A percentile compares a stretch with the other conserved stretches of the same genome.
phyloP scores from a whole-genome alignment of 352 stramenopile genomes.

The Lagenidium giganteum region DNA sequence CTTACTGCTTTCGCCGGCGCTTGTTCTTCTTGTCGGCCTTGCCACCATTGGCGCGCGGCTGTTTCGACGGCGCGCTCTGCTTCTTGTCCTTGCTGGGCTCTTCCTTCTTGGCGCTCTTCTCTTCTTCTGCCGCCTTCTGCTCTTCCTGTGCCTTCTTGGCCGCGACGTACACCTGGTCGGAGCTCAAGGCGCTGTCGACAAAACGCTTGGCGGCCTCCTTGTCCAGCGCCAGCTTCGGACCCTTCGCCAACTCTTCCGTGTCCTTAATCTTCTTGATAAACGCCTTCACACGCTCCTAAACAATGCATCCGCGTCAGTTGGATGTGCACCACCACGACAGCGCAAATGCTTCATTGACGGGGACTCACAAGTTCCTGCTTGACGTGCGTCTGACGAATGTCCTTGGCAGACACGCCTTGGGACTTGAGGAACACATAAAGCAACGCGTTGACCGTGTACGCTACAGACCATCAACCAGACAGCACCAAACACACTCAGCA shows the following conservation, averaged over 20 bases:
- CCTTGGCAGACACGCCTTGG: constrained; percentile 64
- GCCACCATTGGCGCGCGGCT: neutral
- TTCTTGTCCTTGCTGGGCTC: constrained; percentile 35
- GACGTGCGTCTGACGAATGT: constrained; percentile 71
- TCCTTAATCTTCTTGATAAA: constrained; percentile 83
- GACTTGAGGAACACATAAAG: constrained; percentile 77
- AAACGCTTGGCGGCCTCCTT: constrained; percentile 62
- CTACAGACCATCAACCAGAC: constrained; percentile 19
- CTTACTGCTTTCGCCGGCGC: constrained; percentile 39
- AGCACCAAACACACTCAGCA: constrained; percentile 1
- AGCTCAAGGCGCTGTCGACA: constrained; percentile 65
- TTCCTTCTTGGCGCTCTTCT: constrained; percentile 26
- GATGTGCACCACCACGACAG: no score
- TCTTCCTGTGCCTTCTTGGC: constrained; percentile 41
- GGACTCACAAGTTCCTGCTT: constrained; percentile 60
- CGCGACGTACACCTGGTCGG: constrained; percentile 72
- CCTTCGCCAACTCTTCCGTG: constrained; percentile 55
- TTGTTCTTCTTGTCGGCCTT: constrained; percentile 33
- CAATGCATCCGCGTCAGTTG: no score
- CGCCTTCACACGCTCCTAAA: constrained; percentile 60
- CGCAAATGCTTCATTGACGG: neutral
- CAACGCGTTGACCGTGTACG: constrained; percentile 69
- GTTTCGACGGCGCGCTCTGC: constrained; percentile 18
- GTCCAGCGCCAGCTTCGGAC: constrained; percentile 55
- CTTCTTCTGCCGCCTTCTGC: constrained; percentile 4